Percentiles rank a stretch among this genome's conserved stretches.
phyloP scores from a whole-genome alignment of 306 rosid species.

The Trichosanthes cucumerina region DNA sequence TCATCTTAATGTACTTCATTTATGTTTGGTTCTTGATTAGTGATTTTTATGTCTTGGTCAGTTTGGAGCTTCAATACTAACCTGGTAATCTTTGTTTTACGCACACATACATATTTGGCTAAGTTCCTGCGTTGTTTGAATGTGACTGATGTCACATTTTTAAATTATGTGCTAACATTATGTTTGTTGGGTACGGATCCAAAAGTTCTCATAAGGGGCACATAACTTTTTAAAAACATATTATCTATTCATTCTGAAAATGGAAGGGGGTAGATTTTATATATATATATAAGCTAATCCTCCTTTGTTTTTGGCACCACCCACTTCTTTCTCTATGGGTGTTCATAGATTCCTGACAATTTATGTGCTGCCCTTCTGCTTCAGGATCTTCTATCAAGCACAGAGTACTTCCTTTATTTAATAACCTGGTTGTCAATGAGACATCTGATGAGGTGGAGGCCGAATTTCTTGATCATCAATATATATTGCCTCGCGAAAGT shows the following conservation, averaged over 20 bases:
- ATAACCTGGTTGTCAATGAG: constrained; percentile 64
- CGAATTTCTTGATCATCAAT: constrained; percentile 41
- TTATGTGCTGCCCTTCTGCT: constrained; percentile 11
- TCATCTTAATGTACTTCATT: background rate
- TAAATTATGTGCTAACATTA: background rate
- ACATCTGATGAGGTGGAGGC: constrained; percentile 55
- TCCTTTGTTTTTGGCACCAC: background rate
- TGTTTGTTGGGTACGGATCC: background rate
- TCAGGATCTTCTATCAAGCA: constrained; percentile 32
- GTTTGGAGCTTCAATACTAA: background rate
- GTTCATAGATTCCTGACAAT: background rate
- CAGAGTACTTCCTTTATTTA: constrained; percentile 40
- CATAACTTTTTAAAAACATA: background rate
- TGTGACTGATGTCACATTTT: background rate
- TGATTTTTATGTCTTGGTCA: background rate
- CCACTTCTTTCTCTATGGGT: background rate
- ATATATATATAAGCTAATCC: background rate
- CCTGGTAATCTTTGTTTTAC: background rate
- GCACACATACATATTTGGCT: background rate
- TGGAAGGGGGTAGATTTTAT: background rate
- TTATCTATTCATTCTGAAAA: background rate
- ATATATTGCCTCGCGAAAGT: constrained; percentile 57
- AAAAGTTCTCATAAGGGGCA: background rate
- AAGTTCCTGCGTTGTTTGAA: background rate
- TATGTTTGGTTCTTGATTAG: background rate